A percentile compares a stretch with the other conserved stretches of the same genome.
These are phyloP conservation scores for Colletotrichum orchidophilum DNA, from an alignment of 2,329 filamentous ascomycete genomes.

Conservation along the genomic window DNA sequence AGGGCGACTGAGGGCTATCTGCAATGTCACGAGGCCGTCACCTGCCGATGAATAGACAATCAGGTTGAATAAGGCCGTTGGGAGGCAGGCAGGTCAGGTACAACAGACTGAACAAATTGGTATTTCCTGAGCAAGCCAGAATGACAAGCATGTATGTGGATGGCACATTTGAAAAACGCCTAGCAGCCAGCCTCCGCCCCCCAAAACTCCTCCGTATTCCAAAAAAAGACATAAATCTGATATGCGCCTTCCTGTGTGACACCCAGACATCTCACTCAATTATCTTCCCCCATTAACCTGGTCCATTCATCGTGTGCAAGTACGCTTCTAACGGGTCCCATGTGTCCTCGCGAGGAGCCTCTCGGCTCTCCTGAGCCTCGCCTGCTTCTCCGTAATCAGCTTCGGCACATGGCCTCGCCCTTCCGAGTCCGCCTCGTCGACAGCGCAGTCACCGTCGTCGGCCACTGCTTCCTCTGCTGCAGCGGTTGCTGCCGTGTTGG, in stretches of 20 bases:
- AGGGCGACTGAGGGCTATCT: neutral
- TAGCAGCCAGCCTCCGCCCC: neutral
- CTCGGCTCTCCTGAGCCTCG: slow-evolving; percentile 51
- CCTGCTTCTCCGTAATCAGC: slow-evolving; percentile 47
- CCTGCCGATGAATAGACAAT: too few relatives aligned
- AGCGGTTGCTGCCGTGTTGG: slow-evolving; percentile 32
- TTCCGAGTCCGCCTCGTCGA: slow-evolving; percentile 35
- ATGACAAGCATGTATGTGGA: neutral
- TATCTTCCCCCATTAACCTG: neutral
- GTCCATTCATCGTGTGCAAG: neutral
- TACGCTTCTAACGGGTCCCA: neutral
- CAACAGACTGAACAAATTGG: slow-evolving; percentile 4
- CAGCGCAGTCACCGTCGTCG: slow-evolving; percentile 26
- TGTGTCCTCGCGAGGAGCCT: slow-evolving; percentile 43
- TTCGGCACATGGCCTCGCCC: slow-evolving; percentile 34
- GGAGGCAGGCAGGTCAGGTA: neutral
- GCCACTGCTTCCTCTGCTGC: slow-evolving; percentile 35
- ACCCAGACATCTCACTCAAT: neutral
- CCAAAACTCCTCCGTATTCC: neutral
- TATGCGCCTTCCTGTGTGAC: neutral
- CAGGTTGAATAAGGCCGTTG: too few relatives aligned
- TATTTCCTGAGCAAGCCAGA: slow-evolving; percentile 2
- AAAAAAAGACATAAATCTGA: neutral
- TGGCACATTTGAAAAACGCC: slow-evolving; percentile 3
- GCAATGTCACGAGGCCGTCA: neutral